Evolutionary conservation across 352 stramenopile genomes (phyloP).

Genomic region (Phytopythium delawarense): DNA sequence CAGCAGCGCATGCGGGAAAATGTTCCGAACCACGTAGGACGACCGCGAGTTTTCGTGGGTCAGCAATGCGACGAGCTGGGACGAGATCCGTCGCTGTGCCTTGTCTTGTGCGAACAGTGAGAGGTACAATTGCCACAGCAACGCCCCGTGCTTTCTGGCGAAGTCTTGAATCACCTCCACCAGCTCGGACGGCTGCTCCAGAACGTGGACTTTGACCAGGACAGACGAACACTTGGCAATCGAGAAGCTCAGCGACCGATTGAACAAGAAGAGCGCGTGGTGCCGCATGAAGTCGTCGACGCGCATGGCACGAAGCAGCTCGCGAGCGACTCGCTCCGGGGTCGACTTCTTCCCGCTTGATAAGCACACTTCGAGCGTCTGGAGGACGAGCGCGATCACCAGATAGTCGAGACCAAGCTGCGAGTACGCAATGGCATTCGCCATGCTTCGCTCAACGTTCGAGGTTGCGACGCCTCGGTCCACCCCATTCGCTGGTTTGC

Average conservation of each 20-base stretch:
- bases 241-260: constrained; percentile 82
- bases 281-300: constrained; percentile 86
- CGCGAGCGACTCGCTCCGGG: constrained; percentile 62
- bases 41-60: constrained; percentile 85
- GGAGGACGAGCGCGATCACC: constrained; percentile 67
- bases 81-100: constrained; percentile 80
- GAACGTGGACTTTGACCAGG: constrained; percentile 82
- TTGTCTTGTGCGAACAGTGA: constrained; percentile 82
- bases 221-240: constrained; percentile 85
- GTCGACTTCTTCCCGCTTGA: constrained; percentile 84
- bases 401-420: constrained; percentile 80
- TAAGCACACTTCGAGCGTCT: constrained; percentile 83
- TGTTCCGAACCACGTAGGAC: constrained; percentile 78
- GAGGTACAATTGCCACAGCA: constrained; percentile 85
- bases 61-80: constrained; percentile 76
- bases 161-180: constrained; percentile 87
- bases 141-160: constrained; percentile 72
- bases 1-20: constrained; percentile 77
- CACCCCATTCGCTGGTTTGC: constrained; percentile 6
- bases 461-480: constrained; percentile 25
- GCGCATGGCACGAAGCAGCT: constrained; percentile 79
- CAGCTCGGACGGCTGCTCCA: constrained; percentile 83
- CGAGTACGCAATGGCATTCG: constrained; percentile 75
- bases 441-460: constrained; percentile 66
- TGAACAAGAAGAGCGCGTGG: constrained; percentile 82